Conservation (phyloP, 148 eudicot genomes). For the Chenopodium quinoa region DNA sequence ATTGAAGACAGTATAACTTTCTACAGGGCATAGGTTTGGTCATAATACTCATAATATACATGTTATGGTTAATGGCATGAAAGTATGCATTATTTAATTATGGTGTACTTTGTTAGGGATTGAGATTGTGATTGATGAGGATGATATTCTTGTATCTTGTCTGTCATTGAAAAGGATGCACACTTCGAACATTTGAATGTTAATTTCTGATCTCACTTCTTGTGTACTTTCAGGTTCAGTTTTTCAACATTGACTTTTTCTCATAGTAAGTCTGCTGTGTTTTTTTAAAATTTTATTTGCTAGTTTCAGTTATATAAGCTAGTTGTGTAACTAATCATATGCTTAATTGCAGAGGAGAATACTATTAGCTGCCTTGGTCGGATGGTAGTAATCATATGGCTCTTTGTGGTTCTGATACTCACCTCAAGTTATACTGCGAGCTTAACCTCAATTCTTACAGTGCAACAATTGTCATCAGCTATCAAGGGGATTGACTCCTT, state of each 20-base stretch:
- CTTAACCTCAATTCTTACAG: slow-evolving; percentile 93
- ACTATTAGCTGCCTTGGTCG: slow-evolving; percentile 78
- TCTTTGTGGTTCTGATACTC: slow-evolving; percentile 89
- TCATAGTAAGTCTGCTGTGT: slow-evolving; percentile 64
- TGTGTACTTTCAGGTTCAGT: slow-evolving; percentile 78
- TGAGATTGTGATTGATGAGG: background rate
- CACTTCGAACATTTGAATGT: background rate
- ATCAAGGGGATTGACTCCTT: slow-evolving; percentile 75
- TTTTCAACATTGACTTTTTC: slow-evolving; percentile 86
- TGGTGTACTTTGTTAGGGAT: background rate
- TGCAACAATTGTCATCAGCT: slow-evolving; percentile 82
- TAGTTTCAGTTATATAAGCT: background rate
- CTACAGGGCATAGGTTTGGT: too few species aligned
- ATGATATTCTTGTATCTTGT: background rate
- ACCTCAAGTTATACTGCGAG: slow-evolving; percentile 97
- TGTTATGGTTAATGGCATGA: background rate
- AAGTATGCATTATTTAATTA: background rate
- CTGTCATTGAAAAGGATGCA: slow-evolving; percentile 3
- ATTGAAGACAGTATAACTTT: background rate
- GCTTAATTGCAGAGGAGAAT: slow-evolving; percentile 58
- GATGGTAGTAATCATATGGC: slow-evolving; percentile 76
- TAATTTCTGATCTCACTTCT: slow-evolving; percentile 20
- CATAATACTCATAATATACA: too few species aligned
- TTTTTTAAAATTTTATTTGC: background rate
- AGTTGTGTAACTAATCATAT: background rate